phyloP scores from a whole-genome alignment of 78 protist genomes.

The Emiliania huxleyi region DNA sequence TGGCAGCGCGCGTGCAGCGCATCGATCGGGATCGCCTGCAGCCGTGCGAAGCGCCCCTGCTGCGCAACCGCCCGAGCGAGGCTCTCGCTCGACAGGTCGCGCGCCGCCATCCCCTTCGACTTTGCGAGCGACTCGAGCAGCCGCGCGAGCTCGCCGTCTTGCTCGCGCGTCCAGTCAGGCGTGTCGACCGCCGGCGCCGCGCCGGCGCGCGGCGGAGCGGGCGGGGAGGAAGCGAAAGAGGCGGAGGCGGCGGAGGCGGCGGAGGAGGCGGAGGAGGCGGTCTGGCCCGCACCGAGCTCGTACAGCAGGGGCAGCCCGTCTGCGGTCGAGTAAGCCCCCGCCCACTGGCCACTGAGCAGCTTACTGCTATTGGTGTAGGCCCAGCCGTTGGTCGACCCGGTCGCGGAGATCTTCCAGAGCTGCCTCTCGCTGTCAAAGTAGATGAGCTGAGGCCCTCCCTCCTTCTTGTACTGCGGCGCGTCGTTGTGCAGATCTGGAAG shows the following conservation, averaged over 20 bases:
- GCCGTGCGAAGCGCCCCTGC: background rate
- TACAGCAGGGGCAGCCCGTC: too few relatives aligned
- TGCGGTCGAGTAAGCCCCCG: too few relatives aligned
- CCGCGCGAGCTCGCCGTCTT: background rate
- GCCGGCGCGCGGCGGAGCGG: too few relatives aligned
- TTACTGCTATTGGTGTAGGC: too few relatives aligned
- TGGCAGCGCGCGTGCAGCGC: background rate
- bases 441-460: background rate
- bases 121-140: background rate
- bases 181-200: background rate
- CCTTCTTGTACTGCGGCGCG: background rate
- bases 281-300: too few relatives aligned
- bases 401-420: background rate
- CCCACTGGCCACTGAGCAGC: too few relatives aligned
- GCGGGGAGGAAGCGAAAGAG: too few relatives aligned
- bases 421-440: background rate
- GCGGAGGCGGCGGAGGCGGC: too few relatives aligned
- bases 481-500: background rate
- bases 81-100: background rate
- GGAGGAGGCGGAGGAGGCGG: too few relatives aligned
- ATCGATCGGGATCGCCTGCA: background rate
- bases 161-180: background rate
- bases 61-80: background rate
- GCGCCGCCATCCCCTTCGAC: background rate
- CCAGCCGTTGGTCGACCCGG: background rate